phyloP scores from a whole-genome alignment of 2,329 filamentous ascomycete species.

The Hirsutella thompsonii region DNA sequence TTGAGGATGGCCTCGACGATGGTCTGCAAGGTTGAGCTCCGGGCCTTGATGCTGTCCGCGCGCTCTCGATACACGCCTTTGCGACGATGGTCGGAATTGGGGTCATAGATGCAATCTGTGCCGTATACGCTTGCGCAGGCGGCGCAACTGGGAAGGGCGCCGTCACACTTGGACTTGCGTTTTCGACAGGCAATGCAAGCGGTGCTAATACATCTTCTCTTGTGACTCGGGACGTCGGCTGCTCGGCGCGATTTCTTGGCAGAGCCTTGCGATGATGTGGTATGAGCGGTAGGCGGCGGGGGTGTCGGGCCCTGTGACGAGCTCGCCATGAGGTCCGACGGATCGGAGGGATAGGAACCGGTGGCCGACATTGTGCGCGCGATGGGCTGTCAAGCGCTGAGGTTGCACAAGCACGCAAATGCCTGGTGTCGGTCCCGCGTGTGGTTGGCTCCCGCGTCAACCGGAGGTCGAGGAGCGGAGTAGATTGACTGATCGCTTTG shows the following conservation, averaged over 20 bases:
- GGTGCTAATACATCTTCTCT: conserved; percentile 71
- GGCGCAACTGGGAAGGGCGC: conserved; percentile 79
- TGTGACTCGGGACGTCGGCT: conserved; percentile 37
- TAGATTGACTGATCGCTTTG: background rate
- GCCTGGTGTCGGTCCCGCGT: background rate
- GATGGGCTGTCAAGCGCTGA: background rate
- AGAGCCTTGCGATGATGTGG: background rate
- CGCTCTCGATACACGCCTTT: conserved; percentile 97
- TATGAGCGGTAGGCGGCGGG: background rate
- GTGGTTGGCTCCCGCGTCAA: background rate
- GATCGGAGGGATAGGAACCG: background rate
- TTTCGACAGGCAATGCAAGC: conserved; percentile 70
- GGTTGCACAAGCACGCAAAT: background rate
- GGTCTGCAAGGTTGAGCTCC: conserved; percentile 80
- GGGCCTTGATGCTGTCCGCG: conserved; percentile 74
- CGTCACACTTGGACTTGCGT: conserved; percentile 83
- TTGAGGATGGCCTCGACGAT: conserved; percentile 88
- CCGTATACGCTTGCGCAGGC: conserved; percentile 93
- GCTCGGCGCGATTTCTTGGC: conserved; percentile 37
- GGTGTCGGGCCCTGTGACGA: background rate
- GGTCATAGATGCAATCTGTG: conserved; percentile 87
- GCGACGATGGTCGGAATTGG: conserved; percentile 86
- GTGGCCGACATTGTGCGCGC: conserved; percentile 1
- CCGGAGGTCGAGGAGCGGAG: background rate
- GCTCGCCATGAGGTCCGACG: background rate